Base-by-base conservation (phyloP, 1,284 basidiomycete genomes). In the Cystobasidium slooffiae region DNA sequence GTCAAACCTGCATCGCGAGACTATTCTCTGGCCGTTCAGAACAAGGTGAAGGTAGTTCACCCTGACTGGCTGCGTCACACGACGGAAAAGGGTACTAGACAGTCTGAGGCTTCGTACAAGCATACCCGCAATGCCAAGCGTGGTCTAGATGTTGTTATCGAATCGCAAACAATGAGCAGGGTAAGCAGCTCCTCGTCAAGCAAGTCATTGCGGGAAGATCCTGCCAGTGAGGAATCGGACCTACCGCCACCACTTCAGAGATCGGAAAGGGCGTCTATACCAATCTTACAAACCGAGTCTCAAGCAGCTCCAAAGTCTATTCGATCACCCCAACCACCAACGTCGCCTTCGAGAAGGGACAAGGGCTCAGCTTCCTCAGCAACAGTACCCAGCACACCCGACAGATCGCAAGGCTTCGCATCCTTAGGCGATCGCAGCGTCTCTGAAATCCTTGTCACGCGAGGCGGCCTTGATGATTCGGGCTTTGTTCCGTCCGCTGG, bases 81-180 rank as follows among this genome's bases (percentile, higher is more conserved):
- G n/a, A 43, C 24, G 1, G 18, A 63, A 39, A 66, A 66, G 64
- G 39, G 51, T 53, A n/a, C 46, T 47, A 66, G 53, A 55, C 47
- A 55, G 24, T 47, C 62, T 16, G 69, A 72, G 49, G 22, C 41
- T 7, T 56, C 69, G 4, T 72, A 53, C 41, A 72, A 64, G 47
- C 61, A 64, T 53, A 72, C 69, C 44, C 49, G 61, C 46, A 52
- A 64, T 44, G 41, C 69, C 2, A 72, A 47, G 39, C 43, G 70
- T 10, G 47, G 52, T 24, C 53, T 73, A 12, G 62, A 44, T 6
- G 44, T 73, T 24, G 56, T 47, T 9, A 24, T 70, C 43, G 37
- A 49, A 10, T 44, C 53, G 41, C 66, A 68, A 44, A 6, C 24
- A 14, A 56, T 68, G 52, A 46, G n/a, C 41, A 49, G 53, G 12